Percentiles rank a stretch among this genome's conserved stretches.
These are phyloP conservation scores for Oryza nivara DNA, from an alignment of 176 grass and related monocot genomes.

Conservation along the genomic window DNA sequence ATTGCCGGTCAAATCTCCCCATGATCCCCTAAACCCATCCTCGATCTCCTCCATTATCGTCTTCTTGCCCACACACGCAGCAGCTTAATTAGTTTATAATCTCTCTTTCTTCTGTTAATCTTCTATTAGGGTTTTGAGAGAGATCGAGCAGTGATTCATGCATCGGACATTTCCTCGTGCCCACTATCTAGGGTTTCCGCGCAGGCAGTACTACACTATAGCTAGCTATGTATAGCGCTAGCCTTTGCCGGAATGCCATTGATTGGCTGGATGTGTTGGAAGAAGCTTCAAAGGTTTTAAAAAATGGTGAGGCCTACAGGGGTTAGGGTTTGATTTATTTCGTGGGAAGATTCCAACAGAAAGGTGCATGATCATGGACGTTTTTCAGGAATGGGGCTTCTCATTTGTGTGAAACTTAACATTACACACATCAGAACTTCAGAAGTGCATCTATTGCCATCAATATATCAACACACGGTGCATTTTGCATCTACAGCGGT, in stretches of 20 bases:
- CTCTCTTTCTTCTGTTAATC: background rate
- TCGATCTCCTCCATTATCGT: slow-evolving; percentile 37
- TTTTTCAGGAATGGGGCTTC: background rate
- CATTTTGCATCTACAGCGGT: background rate
- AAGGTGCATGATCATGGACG: slow-evolving; percentile 34
- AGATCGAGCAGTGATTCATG: background rate
- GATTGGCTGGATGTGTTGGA: slow-evolving; percentile 10
- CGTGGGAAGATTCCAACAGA: slow-evolving; percentile 25
- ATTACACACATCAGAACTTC: background rate
- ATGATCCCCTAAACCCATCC: slow-evolving; percentile 66
- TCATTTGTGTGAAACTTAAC: background rate
- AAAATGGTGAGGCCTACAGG: background rate
- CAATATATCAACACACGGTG: background rate
- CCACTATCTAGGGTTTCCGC: slow-evolving; percentile 45
- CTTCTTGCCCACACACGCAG: background rate
- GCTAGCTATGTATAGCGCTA: background rate
- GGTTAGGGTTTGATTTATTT: slow-evolving; percentile 34
- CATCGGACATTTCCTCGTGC: slow-evolving; percentile 47
- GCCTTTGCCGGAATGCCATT: background rate
- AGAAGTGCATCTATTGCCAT: background rate
- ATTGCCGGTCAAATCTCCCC: slow-evolving; percentile 44
- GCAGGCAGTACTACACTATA: background rate
- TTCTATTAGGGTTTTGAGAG: slow-evolving; percentile 23
- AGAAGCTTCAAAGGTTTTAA: background rate
- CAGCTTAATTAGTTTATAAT: background rate